Conservation (phyloP, 371 early-diverging fungal genomes). For the Mucor racemosus region DNA sequence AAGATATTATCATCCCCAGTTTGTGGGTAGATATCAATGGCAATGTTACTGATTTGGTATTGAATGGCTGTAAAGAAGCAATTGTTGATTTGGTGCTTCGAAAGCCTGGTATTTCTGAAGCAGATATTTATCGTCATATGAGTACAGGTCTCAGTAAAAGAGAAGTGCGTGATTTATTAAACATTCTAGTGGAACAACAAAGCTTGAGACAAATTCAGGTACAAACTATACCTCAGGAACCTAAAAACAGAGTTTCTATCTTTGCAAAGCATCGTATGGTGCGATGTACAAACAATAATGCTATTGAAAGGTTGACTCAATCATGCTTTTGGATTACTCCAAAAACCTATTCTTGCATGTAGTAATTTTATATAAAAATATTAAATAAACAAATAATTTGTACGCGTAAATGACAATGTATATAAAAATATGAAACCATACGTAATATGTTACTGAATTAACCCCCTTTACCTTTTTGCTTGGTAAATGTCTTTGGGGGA, state of each 20-base stretch:
- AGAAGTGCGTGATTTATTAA: constrained; percentile 33
- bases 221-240: not conserved
- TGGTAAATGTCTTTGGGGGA: too few species aligned
- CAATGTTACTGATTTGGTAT: constrained; percentile 13
- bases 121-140: constrained; percentile 23
- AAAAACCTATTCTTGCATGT: not conserved
- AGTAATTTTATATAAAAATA: too few species aligned
- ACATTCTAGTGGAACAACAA: constrained; percentile 19
- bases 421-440: too few species aligned
- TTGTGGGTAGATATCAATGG: constrained; percentile 44
- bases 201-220: constrained; percentile 1
- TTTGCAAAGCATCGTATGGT: constrained; percentile 6
- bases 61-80: constrained; percentile 23
- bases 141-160: constrained; percentile 10
- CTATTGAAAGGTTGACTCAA: constrained; percentile 14
- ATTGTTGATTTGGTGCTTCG: constrained; percentile 29
- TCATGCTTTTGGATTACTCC: constrained; percentile 22
- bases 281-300: not conserved
- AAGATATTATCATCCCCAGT: constrained; percentile 23
- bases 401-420: too few species aligned
- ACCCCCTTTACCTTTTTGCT: too few species aligned
- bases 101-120: constrained; percentile 38
- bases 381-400: too few species aligned
- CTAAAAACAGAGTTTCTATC: constrained; percentile 2
- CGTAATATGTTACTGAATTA: too few species aligned